These are phyloP conservation scores for Pichia sp. DNA, from an alignment of 1,139 yeast species.

Conservation along the genomic window DNA sequence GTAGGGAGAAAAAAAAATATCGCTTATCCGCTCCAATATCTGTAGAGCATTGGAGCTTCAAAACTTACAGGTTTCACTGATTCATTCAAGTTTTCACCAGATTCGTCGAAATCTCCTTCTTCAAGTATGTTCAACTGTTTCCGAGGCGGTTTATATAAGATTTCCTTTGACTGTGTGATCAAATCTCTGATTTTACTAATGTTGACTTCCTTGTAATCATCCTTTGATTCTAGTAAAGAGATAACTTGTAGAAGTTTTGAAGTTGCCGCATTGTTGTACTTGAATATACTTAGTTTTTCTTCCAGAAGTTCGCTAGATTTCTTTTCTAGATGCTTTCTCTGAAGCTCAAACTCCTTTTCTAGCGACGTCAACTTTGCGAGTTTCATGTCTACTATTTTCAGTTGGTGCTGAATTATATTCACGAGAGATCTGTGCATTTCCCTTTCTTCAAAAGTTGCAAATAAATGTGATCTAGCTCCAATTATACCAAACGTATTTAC, in stretches of 20 bases:
- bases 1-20: not conserved
- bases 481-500: conserved; percentile 58
- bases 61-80: conserved; percentile 67
- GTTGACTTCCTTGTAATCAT: conserved; percentile 14
- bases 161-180: conserved; percentile 45
- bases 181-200: conserved; percentile 28
- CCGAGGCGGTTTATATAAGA: conserved; percentile 49
- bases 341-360: conserved; percentile 75
- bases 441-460: conserved; percentile 79
- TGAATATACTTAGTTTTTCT: conserved; percentile 70
- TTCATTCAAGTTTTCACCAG: conserved; percentile 30
- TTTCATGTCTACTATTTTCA: conserved; percentile 74
- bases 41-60: conserved; percentile 78
- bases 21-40: conserved; percentile 70
- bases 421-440: conserved; percentile 61
- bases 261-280: conserved; percentile 51
- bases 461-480: conserved; percentile 79
- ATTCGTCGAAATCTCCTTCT: conserved; percentile 19
- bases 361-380: conserved; percentile 62
- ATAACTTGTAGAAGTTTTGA: conserved; percentile 45
- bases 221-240: conserved; percentile 32
- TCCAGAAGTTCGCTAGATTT: conserved; percentile 79
- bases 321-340: conserved; percentile 65
- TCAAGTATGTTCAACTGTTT: conserved; percentile 32
- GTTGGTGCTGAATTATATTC: conserved; percentile 63